Base-by-base conservation (phyloP, 2,329 filamentous ascomycete genomes). In the Colletotrichum agaves region DNA sequence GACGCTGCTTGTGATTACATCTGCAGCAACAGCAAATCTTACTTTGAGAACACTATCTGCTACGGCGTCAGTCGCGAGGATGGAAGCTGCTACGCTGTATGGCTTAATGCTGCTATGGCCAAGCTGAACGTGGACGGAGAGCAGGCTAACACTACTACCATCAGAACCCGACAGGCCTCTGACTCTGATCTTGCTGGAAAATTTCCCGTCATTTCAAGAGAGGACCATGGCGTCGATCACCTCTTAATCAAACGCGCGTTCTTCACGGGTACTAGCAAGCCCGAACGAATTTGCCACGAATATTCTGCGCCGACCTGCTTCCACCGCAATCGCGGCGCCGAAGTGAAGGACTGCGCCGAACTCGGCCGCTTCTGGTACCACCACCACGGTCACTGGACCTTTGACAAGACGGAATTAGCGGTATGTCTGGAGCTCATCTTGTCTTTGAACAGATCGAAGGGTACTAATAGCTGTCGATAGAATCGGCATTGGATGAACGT, bases 401-500 rank as follows among this genome's bases (percentile, higher is more conserved):
- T 66, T 27, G 21, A 35, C 6, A 21, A 41, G n/a, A 21, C 17
- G 6, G 59, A 66, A 23, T 17, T 66, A 13, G 35, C 23, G 35
- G 35, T 37, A 37, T 37, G 35, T 37, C 35, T 37, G 11, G 13
- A 13, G 35, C 11, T 15, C 35, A 6, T 15, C 35, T 37, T 5
- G 10, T 37, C 6, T 37, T 3, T 37, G 10, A 12, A 37, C 12
- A 37, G 2, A 37, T 37, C 8, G 35, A 4, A 11, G 13, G 13
- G 35, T 12, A 15, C 35, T 37, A 37, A 37, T 15, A 12, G 13
- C 13, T 15, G 3, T 15, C 13, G 35, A 15, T 15, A 17, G 15
- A 59, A 49, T 19, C 60, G 33, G n/a, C 33, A 43, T n/a, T 66
- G 49, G 49, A 3, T 63, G 27, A 44, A 46, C 23, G 33, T 66